A percentile compares a stretch with the other conserved stretches of the same genome.
These are phyloP conservation scores for Pichia manshurica DNA, from an alignment of 805 yeast species.

Conservation along the genomic window DNA sequence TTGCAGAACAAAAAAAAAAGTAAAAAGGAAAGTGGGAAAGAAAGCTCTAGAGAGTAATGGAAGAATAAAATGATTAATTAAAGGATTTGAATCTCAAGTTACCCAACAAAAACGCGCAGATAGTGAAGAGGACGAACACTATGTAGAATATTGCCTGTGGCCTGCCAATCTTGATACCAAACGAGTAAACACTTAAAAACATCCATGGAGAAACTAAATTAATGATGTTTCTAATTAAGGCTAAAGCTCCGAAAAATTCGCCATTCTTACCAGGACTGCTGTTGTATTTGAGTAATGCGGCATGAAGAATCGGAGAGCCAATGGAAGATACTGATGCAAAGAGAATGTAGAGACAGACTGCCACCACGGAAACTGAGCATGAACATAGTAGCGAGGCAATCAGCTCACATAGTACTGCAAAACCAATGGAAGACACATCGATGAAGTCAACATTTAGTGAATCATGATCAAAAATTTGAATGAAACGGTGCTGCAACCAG, in stretches of 20 bases:
- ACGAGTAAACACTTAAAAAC: slow-evolving; percentile 43
- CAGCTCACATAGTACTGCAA: slow-evolving; percentile 13
- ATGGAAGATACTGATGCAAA: slow-evolving; percentile 45
- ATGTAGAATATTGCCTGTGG: slow-evolving; percentile 35
- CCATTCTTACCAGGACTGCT: slow-evolving; percentile 52
- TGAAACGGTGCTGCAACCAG: slow-evolving; percentile 34
- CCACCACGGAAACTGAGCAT: slow-evolving; percentile 36
- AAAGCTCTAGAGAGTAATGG: too few relatives aligned
- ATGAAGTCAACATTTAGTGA: slow-evolving; percentile 44
- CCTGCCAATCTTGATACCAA: slow-evolving; percentile 31
- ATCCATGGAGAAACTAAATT: slow-evolving; percentile 45
- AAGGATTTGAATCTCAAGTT: slow-evolving; percentile 3
- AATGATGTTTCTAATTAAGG: slow-evolving; percentile 49
- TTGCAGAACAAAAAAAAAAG: too few relatives aligned
- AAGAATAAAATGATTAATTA: too few relatives aligned
- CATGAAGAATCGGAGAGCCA: slow-evolving; percentile 52
- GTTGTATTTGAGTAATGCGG: slow-evolving; percentile 55
- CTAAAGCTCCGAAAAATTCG: slow-evolving; percentile 66
- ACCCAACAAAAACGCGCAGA: slow-evolving; percentile 7
- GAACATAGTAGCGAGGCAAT: slow-evolving; percentile 27
- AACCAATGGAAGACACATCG: slow-evolving; percentile 19
- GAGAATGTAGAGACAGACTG: slow-evolving; percentile 25
- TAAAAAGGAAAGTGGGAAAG: too few relatives aligned
- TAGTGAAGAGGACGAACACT: slow-evolving; percentile 9
- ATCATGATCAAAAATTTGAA: slow-evolving; percentile 30